Base-by-base conservation (phyloP, 108 stramenopile genomes). In the Cyclotella choctawhatcheeana region DNA sequence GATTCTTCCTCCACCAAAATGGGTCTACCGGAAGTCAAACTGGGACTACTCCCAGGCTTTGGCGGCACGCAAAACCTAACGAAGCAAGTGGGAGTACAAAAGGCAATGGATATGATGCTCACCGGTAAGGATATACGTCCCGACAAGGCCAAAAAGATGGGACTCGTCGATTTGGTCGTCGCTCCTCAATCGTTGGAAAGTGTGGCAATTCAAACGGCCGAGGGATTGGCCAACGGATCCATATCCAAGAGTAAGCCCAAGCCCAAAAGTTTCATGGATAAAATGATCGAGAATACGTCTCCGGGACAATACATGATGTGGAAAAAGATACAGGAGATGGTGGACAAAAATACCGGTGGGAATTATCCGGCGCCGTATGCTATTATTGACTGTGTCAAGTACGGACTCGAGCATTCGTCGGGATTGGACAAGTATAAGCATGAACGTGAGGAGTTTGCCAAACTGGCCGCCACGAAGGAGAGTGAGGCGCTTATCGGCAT, bases 51-150 rank as follows among this genome's bases (percentile, higher is more conserved):
- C 56, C 99, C 99, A 0, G 99, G 99, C 27, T 97, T 98, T 76
- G 99, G 97, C 14, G 99, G 99, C 33, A 98, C 98, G 20, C 98
- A 99, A 77, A 97, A 97, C 54, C 86, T 99, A 17, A 95, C 85
- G 18, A 81, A 86, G 27, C 76, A 97, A 13, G 96, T 98, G 7
- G 99, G 99, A 10, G 61, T 96, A 18, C 95, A 93, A 83, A 81
- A 81, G 40, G 96, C 96, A 8, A 89, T 98, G 92, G 97, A 98
- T 77, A 97, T 97, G 94, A 98, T 97, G 91, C 76, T 98, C 58
- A 93, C 92, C 21, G 98, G 98, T 32, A 97, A 97, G 71, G 97
- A 97, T 43, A 85, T 98, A 58, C 95, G 95, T 26, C 93, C 96
- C 3, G 88, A 85, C 82, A 93, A 98, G 85, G 99, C 99, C 44